phyloP scores from a whole-genome alignment of 163 green algal genomes.

The Chloromonas sp. region DNA sequence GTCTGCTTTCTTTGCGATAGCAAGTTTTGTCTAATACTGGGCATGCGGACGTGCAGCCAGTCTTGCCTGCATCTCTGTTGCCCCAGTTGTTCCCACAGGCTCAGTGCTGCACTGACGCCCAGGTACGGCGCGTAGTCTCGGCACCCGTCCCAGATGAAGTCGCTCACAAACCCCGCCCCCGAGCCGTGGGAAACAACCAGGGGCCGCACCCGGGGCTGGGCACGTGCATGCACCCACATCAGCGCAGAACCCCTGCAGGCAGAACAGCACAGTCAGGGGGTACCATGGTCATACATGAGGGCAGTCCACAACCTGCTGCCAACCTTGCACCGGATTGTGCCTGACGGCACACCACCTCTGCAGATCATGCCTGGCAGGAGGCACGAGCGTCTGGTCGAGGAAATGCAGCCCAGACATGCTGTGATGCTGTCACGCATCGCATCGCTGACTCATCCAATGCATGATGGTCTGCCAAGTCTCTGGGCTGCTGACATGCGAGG shows the following conservation, averaged over 20 bases:
- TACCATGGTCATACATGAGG: background rate
- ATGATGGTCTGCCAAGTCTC: no score
- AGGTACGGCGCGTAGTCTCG: conserved; percentile 57
- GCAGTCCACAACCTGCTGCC: background rate
- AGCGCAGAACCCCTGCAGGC: conserved; percentile 47
- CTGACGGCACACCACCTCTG: background rate
- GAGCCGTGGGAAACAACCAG: conserved; percentile 57
- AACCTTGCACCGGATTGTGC: background rate
- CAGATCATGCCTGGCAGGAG: no score
- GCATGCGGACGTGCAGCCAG: no score
- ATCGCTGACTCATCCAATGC: no score
- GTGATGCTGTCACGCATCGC: no score
- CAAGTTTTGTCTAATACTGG: no score
- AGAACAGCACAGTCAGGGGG: conserved; percentile 18
- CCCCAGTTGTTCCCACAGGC: conserved; percentile 32
- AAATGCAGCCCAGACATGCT: no score
- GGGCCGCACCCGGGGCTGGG: conserved; percentile 31
- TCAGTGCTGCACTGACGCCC: conserved; percentile 35
- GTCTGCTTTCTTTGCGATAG: no score
- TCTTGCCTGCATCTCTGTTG: conserved; percentile 11
- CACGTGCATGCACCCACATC: conserved; percentile 41
- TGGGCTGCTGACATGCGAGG: no score
- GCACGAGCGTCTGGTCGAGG: no score
- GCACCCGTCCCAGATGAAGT: conserved; percentile 69
- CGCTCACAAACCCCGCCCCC: conserved; percentile 45